Conservation (phyloP, 805 yeast genomes). For the Spathaspora gorwiae region DNA sequence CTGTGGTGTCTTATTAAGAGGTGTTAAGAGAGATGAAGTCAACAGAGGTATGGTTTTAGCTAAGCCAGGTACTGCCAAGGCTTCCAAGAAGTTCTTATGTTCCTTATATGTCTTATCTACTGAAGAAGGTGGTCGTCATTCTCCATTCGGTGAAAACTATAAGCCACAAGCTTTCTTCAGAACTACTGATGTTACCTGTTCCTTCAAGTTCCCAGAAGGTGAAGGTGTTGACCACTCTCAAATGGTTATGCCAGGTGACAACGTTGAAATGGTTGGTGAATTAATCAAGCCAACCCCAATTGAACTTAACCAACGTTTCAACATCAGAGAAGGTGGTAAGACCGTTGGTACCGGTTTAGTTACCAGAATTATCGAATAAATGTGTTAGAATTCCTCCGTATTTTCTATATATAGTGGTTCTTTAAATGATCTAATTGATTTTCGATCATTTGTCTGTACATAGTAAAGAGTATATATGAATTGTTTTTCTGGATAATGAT, state of each 20-base stretch:
- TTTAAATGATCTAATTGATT: neutral
- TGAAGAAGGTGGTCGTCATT: constrained; percentile 99
- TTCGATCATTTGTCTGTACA: neutral
- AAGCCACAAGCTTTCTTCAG: constrained; percentile 97
- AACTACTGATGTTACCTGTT: constrained; percentile 92
- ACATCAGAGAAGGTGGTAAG: constrained; percentile 98
- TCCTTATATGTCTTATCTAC: constrained; percentile 88
- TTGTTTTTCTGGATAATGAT: neutral
- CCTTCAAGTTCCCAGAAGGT: constrained; percentile 79
- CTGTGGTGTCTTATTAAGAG: constrained; percentile 95
- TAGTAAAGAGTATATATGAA: neutral
- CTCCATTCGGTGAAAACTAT: constrained; percentile 94
- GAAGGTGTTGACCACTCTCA: constrained; percentile 72
- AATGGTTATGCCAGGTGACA: constrained; percentile 97
- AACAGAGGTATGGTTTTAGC: constrained; percentile 97
- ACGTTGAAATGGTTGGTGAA: constrained; percentile 91
- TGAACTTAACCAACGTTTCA: constrained; percentile 97
- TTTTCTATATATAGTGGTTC: neutral
- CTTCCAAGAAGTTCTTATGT: constrained; percentile 91
- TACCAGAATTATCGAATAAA: constrained; percentile 78
- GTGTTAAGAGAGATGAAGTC: constrained; percentile 95
- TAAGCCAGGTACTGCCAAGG: constrained; percentile 86
- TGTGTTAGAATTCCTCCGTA: neutral
- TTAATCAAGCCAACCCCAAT: constrained; percentile 87
- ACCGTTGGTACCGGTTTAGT: constrained; percentile 98